phyloP scores from a whole-genome alignment of 139 green algal species.

The Chlamydomonas sphaeroides region DNA sequence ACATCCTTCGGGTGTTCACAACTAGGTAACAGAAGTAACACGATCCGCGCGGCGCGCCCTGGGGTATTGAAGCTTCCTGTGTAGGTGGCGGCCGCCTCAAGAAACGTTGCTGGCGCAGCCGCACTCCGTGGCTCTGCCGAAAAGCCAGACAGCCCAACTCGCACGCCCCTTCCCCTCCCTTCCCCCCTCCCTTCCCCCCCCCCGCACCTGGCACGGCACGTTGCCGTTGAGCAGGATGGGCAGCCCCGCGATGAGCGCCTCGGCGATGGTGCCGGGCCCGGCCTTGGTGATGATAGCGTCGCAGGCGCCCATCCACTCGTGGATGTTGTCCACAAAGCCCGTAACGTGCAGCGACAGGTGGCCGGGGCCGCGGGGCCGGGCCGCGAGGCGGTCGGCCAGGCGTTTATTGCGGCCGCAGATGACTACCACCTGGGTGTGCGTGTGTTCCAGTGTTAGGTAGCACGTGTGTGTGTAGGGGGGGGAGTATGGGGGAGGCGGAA shows the following conservation, averaged over 20 bases:
- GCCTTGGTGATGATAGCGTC: constrained; percentile 94
- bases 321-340: constrained; percentile 96
- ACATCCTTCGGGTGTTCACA: no score
- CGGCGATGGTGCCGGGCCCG: constrained; percentile 95
- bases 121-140: no score
- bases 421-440: constrained; percentile 81
- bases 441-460: no score
- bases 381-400: constrained; percentile 75
- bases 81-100: no score
- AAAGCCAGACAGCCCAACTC: no score
- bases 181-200: neutral
- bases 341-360: constrained; percentile 24
- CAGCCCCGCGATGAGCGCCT: constrained; percentile 94
- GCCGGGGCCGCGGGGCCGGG: constrained; percentile 20
- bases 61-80: no score
- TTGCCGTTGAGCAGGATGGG: constrained; percentile 97
- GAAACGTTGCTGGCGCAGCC: no score
- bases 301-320: constrained; percentile 90
- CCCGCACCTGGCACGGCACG: constrained; percentile 93
- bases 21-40: no score
- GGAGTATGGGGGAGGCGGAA: no score
- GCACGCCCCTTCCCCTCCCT: no score
- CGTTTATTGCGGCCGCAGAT: constrained; percentile 94
- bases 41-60: no score
- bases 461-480: no score